These are phyloP conservation scores for Ogataea trehaloabstinens DNA, from an alignment of 805 yeast species.

Conservation along the genomic window DNA sequence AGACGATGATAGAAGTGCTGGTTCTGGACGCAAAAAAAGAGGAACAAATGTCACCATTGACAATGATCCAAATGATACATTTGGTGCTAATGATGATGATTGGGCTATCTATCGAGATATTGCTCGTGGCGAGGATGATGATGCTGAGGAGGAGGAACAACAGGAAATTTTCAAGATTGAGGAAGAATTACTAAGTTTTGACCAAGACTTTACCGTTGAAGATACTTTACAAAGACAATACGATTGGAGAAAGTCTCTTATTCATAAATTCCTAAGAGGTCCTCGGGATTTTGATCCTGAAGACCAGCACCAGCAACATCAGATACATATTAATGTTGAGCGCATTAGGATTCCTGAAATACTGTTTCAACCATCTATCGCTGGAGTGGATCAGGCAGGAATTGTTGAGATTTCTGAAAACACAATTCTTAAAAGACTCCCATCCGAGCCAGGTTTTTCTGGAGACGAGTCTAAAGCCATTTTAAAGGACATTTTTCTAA, in stretches of 20 bases:
- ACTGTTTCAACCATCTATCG: constrained; percentile 86
- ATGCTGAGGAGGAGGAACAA: constrained; percentile 73
- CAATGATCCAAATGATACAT: constrained; percentile 89
- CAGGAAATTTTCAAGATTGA: constrained; percentile 61
- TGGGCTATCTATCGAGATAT: constrained; percentile 91
- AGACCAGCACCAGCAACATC: constrained; percentile 82
- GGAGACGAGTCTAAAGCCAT: constrained; percentile 50
- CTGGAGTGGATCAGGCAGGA: constrained; percentile 96
- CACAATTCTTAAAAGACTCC: constrained; percentile 57
- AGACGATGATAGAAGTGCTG: constrained; percentile 44
- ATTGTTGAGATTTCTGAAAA: constrained; percentile 74
- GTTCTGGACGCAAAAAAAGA: constrained; percentile 39
- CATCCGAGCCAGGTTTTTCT: constrained; percentile 47
- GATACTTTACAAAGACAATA: constrained; percentile 78
- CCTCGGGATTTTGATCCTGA: constrained; percentile 84
- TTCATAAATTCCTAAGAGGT: constrained; percentile 87
- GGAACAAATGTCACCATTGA: constrained; percentile 67
- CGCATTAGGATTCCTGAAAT: constrained; percentile 91
- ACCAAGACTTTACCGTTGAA: constrained; percentile 81
- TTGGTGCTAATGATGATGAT: constrained; percentile 94
- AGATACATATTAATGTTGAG: constrained; percentile 86
- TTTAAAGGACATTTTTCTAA: constrained; percentile 67
- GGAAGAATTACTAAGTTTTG: constrained; percentile 72
- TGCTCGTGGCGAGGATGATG: constrained; percentile 72
- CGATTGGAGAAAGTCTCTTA: constrained; percentile 78